Base-by-base conservation (phyloP, 768 basidiomycete species). In the Rubroboletus satanas region DNA sequence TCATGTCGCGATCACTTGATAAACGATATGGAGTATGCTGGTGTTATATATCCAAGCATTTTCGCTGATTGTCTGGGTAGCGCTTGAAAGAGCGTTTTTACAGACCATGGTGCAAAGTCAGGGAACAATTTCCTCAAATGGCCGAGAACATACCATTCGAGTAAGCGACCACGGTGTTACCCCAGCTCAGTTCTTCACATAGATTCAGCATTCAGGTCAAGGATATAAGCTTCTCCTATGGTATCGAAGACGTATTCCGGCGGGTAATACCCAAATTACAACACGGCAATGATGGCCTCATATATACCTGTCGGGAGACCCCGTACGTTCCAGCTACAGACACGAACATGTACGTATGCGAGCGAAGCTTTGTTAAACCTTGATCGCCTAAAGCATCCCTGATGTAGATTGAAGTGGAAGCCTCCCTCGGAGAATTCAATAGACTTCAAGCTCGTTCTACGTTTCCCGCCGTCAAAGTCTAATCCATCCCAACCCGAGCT, bases 361-460 rank as follows among this genome's bases (percentile, higher is more conserved):
- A 63, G 85, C 73, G n/a, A 42, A 38, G 32, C 18, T 50, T 18
- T 35, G 23, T 55, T 45, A 4, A 23, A 15, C 5, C 10, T 28
- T 48, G 35, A 44, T 41, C 46, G 18, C 17, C 31, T 37, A 62
- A 49, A 52, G 35, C 33, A 56, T 57, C 11, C 32, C 23, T 59
- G 45, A 17, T 33, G 49, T 38, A 98, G 96, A 59, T 71, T 99
- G 66, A 99, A 99, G 72, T 99, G 97, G 97, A 99, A 99, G 71
- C 94, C 95, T 1, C 94, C 97, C 0, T 90, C 88, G 2, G 96
- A 98, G 67, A 99, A 99, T 69, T 95, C 94, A 2, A 88, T 98
- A 63, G 97, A 99, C 71, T 98, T 99, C 78, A 93, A 93, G 70
- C 86, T 98, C 29, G 82, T 94, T 46, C 76, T 99, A n/a, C 87